A percentile compares a stretch with the other conserved stretches of the same genome.
phyloP scores from a whole-genome alignment of 768 basidiomycete genomes.

The Lentinus brumalis region DNA sequence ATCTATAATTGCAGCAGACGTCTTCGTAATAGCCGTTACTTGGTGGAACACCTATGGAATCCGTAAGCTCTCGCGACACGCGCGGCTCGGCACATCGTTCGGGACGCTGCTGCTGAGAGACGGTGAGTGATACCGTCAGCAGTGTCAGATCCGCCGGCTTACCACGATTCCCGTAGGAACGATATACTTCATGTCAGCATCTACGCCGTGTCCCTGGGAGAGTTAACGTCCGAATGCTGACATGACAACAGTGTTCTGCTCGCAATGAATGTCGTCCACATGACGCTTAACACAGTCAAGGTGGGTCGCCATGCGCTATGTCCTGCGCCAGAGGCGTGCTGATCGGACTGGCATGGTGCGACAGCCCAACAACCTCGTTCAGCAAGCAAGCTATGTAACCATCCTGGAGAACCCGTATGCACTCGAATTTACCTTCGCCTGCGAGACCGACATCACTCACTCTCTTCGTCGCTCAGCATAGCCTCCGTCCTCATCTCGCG shows the following conservation, averaged over 20 bases:
- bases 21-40: slow-evolving; percentile 1
- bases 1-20: slow-evolving; percentile 7
- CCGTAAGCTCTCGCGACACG: slow-evolving; percentile 3
- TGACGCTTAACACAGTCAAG: slow-evolving; percentile 10
- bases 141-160: neutral
- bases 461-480: neutral
- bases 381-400: slow-evolving; percentile 12
- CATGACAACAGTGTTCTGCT: neutral
- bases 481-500: slow-evolving; percentile 15
- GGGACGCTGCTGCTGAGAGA: slow-evolving; percentile 9
- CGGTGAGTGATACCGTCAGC: neutral
- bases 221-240: neutral
- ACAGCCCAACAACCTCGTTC: slow-evolving; percentile 10
- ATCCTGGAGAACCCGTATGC: slow-evolving; percentile 12
- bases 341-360: neutral
- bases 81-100: slow-evolving; percentile 6
- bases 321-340: neutral
- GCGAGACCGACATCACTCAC: neutral
- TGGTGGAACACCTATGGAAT: slow-evolving; percentile 10
- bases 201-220: no score
- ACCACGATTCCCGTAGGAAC: no score
- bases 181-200: no score
- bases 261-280: slow-evolving; percentile 12
- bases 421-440: neutral
- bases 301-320: neutral